Evolutionary conservation across 2,329 filamentous ascomycete genomes (phyloP).

Genomic region (Penicillium polonicum): DNA sequence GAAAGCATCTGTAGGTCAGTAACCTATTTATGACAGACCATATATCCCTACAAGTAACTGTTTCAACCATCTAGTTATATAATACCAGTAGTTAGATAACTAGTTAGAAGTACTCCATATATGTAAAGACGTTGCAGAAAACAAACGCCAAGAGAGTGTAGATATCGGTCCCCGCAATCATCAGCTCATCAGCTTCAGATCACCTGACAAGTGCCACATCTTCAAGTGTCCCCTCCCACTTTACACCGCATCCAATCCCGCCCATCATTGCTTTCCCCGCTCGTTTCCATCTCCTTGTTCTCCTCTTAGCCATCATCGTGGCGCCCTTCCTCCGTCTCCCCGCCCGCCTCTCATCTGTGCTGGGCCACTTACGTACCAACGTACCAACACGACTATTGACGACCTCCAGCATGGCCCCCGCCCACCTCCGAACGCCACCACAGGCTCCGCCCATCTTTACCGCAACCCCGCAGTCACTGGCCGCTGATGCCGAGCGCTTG

Average conservation of each 20-base stretch:
- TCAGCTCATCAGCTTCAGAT: constrained; percentile 2
- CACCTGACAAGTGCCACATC: constrained; percentile 5
- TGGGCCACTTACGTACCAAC: constrained; percentile 41
- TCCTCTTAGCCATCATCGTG: constrained; percentile 44
- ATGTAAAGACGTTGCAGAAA: not conserved
- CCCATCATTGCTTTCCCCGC: constrained; percentile 23
- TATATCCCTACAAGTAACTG: no score
- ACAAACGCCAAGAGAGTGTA: not conserved
- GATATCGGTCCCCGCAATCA: constrained; percentile 7
- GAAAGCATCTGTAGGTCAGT: not conserved
- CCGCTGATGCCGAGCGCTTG: constrained; percentile 50
- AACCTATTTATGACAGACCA: not conserved
- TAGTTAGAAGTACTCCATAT: not conserved
- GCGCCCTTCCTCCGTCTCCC: constrained; percentile 45
- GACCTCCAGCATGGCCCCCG: constrained; percentile 49
- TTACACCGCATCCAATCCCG: constrained; percentile 19
- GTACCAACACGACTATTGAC: constrained; percentile 30
- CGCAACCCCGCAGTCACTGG: constrained; percentile 47
- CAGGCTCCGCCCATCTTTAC: constrained; percentile 51
- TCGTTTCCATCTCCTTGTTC: constrained; percentile 27
- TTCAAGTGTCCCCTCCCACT: not conserved
- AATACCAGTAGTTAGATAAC: no score
- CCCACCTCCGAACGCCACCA: constrained; percentile 45
- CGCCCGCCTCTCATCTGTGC: constrained; percentile 41
- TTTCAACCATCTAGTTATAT: not conserved